phyloP scores from a whole-genome alignment of 306 rosid genomes.

The Casuarina equisetifolia region DNA sequence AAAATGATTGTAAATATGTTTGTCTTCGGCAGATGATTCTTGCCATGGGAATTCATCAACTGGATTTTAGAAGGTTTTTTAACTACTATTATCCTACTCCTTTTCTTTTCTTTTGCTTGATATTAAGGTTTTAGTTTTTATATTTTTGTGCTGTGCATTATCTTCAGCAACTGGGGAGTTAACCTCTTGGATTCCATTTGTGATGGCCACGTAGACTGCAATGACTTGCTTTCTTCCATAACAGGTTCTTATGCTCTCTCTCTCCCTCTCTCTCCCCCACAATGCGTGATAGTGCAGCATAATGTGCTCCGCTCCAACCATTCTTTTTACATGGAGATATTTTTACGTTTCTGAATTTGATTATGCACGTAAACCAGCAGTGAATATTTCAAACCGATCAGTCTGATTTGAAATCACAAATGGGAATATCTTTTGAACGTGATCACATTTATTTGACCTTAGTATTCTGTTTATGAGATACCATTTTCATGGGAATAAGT shows the following conservation, averaged over 20 bases:
- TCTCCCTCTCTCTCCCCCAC: neutral
- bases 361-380: neutral
- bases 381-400: neutral
- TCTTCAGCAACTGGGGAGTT: conserved; percentile 74
- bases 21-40: conserved; percentile 61
- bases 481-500: too few relatives aligned
- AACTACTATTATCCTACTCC: neutral
- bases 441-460: neutral
- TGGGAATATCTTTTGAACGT: neutral
- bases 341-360: neutral
- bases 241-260: conserved; percentile 58
- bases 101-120: conserved; percentile 13
- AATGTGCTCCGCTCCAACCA: conserved; percentile 8
- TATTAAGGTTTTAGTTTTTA: neutral
- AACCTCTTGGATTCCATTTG: conserved; percentile 74
- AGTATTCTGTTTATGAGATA: conserved; percentile 1
- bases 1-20: conserved; percentile 29
- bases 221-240: conserved; percentile 68
- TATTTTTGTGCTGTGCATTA: conserved; percentile 14
- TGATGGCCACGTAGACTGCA: conserved; percentile 64
- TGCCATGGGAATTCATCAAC: conserved; percentile 69
- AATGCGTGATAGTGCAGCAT: neutral
- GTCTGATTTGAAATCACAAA: too few relatives aligned
- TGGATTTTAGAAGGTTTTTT: conserved; percentile 66
- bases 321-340: neutral